A percentile compares a stretch with the other conserved stretches of the same genome.
Evolutionary conservation across 495 filamentous ascomycete species (phyloP).

Genomic region (Aspergillus heteromorphus): DNA sequence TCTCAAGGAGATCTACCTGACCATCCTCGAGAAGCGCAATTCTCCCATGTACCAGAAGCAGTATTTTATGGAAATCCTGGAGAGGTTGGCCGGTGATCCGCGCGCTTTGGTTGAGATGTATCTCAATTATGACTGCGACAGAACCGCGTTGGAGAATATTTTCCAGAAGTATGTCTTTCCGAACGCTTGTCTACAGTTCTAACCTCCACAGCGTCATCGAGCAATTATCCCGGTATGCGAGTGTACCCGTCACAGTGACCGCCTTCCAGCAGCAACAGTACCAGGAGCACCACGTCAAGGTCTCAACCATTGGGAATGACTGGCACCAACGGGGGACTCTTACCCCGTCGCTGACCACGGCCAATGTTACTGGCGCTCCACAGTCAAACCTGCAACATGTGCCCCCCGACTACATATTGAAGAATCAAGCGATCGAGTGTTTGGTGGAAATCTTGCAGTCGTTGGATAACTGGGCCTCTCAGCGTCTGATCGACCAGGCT

Average conservation of each 20-base stretch:
- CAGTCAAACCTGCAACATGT: constrained; percentile 52
- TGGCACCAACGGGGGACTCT: constrained; percentile 82
- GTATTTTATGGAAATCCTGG: constrained; percentile 81
- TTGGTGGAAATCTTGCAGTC: constrained; percentile 84
- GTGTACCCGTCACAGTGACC: constrained; percentile 66
- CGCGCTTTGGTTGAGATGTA: constrained; percentile 91
- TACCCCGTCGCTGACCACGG: constrained; percentile 77
- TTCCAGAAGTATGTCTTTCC: constrained; percentile 60
- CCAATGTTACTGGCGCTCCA: constrained; percentile 52
- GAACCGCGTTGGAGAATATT: constrained; percentile 90
- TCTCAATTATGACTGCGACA: constrained; percentile 97
- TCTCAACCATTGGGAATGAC: constrained; percentile 51
- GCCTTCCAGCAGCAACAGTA: constrained; percentile 76
- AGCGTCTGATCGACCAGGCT: constrained; percentile 60
- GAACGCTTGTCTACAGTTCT: neutral
- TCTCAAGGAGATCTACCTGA: constrained; percentile 93
- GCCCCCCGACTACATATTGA: constrained; percentile 81
- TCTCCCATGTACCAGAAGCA: constrained; percentile 87
- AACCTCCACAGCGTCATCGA: constrained; percentile 63
- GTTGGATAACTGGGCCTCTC: constrained; percentile 86
- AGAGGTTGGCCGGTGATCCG: constrained; percentile 77
- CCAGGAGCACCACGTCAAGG: constrained; percentile 67
- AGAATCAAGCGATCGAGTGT: constrained; percentile 80
- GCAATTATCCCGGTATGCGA: constrained; percentile 79
- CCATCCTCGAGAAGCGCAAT: constrained; percentile 81